Evolutionary conservation across 2,329 filamentous ascomycete genomes (phyloP).

Genomic region (Ceratocystis variospora): DNA sequence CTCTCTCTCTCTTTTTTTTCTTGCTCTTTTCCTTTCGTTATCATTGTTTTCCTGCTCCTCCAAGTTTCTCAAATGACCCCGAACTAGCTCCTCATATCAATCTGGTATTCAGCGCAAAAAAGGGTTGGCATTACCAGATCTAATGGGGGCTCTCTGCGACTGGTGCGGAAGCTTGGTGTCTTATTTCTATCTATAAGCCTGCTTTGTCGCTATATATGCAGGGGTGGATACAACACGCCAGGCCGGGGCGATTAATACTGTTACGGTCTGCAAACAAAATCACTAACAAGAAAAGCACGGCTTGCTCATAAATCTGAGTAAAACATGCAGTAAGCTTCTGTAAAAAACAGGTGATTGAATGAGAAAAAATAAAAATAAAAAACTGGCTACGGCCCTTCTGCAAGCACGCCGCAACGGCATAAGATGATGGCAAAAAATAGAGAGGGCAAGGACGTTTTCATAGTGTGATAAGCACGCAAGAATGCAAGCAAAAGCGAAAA

Average conservation of each 20-base stretch:
- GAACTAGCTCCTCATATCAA: background rate
- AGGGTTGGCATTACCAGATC: background rate
- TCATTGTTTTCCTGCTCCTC: background rate
- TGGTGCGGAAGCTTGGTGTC: conserved; percentile 4
- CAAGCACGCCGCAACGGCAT: background rate
- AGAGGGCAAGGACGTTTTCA: background rate
- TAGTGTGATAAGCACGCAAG: background rate
- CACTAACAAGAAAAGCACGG: background rate
- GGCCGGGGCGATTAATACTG: background rate
- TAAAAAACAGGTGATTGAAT: background rate
- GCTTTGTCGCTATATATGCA: background rate
- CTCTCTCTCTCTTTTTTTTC: background rate
- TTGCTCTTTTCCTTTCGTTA: background rate
- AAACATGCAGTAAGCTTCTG: background rate
- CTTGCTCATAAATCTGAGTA: background rate
- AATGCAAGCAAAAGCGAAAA: background rate
- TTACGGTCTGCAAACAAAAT: background rate
- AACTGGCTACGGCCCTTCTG: background rate
- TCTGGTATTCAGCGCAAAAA: background rate
- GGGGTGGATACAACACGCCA: background rate
- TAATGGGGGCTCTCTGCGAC: background rate
- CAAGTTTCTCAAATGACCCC: background rate
- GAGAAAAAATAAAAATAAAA: background rate
- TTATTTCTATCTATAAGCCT: background rate
- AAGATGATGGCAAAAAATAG: background rate